Evolutionary conservation across 1,139 yeast genomes (phyloP).

Genomic region (Pichia sp.): DNA sequence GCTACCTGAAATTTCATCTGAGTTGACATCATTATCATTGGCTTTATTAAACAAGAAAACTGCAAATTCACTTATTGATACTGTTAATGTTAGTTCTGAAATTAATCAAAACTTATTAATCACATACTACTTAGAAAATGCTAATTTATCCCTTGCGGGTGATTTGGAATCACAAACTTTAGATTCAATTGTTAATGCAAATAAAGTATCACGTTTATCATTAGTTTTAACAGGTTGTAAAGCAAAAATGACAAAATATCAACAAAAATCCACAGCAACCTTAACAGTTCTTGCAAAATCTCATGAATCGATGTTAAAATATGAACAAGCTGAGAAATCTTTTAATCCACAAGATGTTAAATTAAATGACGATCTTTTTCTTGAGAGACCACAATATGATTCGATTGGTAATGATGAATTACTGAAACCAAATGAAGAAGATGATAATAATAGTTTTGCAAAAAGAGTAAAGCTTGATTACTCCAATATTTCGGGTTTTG

Average conservation of each 20-base stretch:
- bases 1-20: slow-evolving; percentile 50
- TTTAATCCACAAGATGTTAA: slow-evolving; percentile 48
- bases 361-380: slow-evolving; percentile 69
- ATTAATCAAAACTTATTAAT: slow-evolving; percentile 34
- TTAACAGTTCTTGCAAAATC: slow-evolving; percentile 75
- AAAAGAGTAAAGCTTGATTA: slow-evolving; percentile 42
- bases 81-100: slow-evolving; percentile 16
- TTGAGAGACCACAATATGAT: slow-evolving; percentile 70
- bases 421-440: slow-evolving; percentile 24
- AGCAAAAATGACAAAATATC: slow-evolving; percentile 84
- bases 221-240: slow-evolving; percentile 78
- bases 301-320: slow-evolving; percentile 27
- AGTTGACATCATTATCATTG: slow-evolving; percentile 38
- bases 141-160: slow-evolving; percentile 56
- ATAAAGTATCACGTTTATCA: slow-evolving; percentile 51
- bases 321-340: slow-evolving; percentile 21
- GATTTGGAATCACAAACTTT: slow-evolving; percentile 52
- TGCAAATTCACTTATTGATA: slow-evolving; percentile 31
- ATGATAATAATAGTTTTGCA: slow-evolving; percentile 5
- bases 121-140: slow-evolving; percentile 56
- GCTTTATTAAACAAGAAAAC: slow-evolving; percentile 34
- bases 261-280: slow-evolving; percentile 61
- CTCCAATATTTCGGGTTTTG: slow-evolving; percentile 13
- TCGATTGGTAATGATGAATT: slow-evolving; percentile 47
- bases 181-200: slow-evolving; percentile 48